phyloP scores from a whole-genome alignment of 805 yeast genomes.

The Candida maltosa region DNA sequence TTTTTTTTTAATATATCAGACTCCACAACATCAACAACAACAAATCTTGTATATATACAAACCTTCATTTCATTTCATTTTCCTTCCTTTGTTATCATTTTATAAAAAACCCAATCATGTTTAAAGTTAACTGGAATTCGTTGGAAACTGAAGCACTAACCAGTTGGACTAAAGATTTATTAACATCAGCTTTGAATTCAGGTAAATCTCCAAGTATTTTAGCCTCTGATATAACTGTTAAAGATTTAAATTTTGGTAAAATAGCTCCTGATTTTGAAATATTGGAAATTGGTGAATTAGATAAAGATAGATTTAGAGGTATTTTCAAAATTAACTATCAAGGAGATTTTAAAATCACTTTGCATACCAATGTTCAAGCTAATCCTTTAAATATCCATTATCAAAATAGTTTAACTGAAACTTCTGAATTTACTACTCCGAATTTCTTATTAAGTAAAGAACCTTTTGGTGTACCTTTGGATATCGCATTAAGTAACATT shows the following conservation, averaged over 20 bases:
- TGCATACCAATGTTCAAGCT: constrained; percentile 80
- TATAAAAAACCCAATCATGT: too few species aligned
- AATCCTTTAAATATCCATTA: constrained; percentile 73
- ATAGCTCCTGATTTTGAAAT: constrained; percentile 75
- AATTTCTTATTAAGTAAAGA: constrained; percentile 61
- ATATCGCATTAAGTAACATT: constrained; percentile 69
- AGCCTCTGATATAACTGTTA: constrained; percentile 65
- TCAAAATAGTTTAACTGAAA: constrained; percentile 36
- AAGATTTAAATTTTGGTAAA: constrained; percentile 70
- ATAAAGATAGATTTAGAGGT: constrained; percentile 72
- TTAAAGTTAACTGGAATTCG: constrained; percentile 74
- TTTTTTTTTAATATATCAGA: too few species aligned
- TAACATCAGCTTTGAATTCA: constrained; percentile 71
- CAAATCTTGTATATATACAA: too few species aligned
- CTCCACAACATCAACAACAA: too few species aligned
- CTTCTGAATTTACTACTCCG: constrained; percentile 56
- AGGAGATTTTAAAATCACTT: constrained; percentile 73
- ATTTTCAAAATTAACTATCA: constrained; percentile 73
- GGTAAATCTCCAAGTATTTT: constrained; percentile 69
- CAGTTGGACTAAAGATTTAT: constrained; percentile 58
- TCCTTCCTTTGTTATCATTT: too few species aligned
- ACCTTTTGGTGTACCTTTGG: constrained; percentile 74
- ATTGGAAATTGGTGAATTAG: constrained; percentile 79
- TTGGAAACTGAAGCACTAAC: constrained; percentile 63
- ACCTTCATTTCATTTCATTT: too few species aligned